Evolutionary conservation across 2,329 filamentous ascomycete species (phyloP).

Genomic region (Fusarium hainanense): DNA sequence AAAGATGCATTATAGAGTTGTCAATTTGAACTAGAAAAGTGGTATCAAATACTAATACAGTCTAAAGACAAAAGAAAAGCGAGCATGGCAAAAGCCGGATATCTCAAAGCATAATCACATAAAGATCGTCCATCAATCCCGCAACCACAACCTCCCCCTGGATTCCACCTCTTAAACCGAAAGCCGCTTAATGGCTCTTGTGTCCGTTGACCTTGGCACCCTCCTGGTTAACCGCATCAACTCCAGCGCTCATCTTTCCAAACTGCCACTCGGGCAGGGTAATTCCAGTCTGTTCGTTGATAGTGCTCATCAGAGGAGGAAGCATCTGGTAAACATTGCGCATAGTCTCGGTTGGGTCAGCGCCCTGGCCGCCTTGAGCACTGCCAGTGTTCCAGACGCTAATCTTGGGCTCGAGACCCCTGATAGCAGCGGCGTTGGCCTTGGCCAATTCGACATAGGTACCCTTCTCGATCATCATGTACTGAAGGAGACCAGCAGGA

Average conservation of each 20-base stretch:
- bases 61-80: conserved; percentile 20
- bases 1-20: not conserved
- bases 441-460: conserved; percentile 81
- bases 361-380: conserved; percentile 54
- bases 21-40: conserved; percentile 61
- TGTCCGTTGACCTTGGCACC: conserved; percentile 38
- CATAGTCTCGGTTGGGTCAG: conserved; percentile 69
- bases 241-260: conserved; percentile 56
- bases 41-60: conserved; percentile 27
- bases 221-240: conserved; percentile 48
- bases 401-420: conserved; percentile 87
- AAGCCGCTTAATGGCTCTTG: conserved; percentile 17
- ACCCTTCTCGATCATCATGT: conserved; percentile 87
- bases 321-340: conserved; percentile 87
- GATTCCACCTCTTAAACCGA: not conserved
- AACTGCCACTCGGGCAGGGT: conserved; percentile 81
- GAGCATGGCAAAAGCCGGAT: conserved; percentile 9
- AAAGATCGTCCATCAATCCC: not conserved
- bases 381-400: conserved; percentile 87
- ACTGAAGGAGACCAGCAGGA: conserved; percentile 80
- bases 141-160: not conserved
- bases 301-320: conserved; percentile 84
- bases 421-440: conserved; percentile 80
- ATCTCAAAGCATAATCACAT: conserved; percentile 7
- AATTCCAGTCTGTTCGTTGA: conserved; percentile 90